Evolutionary conservation across 2,329 filamentous ascomycete genomes (phyloP), one percentile per base, ranked within the genome.

Genomic region (Cladosporium halotolerans): DNA sequence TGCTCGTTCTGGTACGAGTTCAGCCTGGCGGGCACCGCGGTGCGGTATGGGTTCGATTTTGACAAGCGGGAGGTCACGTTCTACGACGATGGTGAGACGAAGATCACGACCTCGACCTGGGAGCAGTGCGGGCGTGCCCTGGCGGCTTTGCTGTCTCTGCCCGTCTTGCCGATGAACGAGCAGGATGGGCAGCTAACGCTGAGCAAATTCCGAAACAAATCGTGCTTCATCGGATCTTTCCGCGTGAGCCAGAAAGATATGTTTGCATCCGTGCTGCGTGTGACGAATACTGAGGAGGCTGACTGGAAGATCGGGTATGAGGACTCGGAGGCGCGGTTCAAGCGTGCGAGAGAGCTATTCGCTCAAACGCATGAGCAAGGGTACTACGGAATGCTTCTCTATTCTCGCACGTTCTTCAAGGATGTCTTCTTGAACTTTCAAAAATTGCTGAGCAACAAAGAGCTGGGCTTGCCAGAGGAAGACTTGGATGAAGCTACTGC

Each of bases 381-480:
- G 0, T 81, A 76, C 57, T 81, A 76, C 57, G 65, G 60, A 1
- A 73, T 74, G 62, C 45, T 75, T 52, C 70, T 87, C 60, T 86
- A 85, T 60, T 64, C 78, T 0, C 67, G 79, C 4, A 67, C 71
- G 0, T 86, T 86, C 58, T 68, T 58, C 32, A 57, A 57, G 11
- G 62, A 63, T 45, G 64, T 66, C 2, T 58, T 61, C n/a, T 54
- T 52, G 40, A 53, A 61, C 16, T 53, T 74, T 55, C 73, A 74
- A 48, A 68, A 66, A 2, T 57, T 42, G 43, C 18, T 48, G 45
- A 23, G 53, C 2, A 62, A 65, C 47, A 54, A 59, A 40, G 39
- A 47, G 31, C 38, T 65, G 14, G 56, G 56, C 1, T 44, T 65
- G 51, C 58, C 59, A 6, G 46, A 58, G 36, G 61, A 63, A 40